These are phyloP conservation scores for Phytopythium vexans DNA, from an alignment of 352 stramenopile species.

Conservation along the genomic window DNA sequence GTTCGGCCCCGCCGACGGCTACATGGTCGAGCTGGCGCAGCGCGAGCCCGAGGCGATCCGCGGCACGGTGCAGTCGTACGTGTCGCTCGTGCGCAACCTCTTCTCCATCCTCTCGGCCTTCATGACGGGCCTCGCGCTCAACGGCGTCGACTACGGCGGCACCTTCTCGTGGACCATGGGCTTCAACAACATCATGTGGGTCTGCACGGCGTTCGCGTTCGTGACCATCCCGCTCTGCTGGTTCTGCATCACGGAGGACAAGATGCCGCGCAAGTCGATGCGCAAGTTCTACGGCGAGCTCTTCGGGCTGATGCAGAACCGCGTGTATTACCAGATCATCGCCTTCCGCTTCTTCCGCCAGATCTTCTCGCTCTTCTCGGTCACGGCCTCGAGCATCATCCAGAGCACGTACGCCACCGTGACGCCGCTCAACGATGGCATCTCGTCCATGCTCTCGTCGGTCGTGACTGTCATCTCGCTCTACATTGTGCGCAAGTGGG, in stretches of 20 bases:
- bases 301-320: constrained; percentile 41
- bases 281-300: constrained; percentile 30
- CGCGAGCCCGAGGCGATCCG: constrained; percentile 39
- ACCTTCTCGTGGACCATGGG: constrained; percentile 49
- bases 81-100: constrained; percentile 28
- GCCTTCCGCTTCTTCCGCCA: constrained; percentile 49
- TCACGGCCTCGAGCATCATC: constrained; percentile 45
- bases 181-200: constrained; percentile 51
- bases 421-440: constrained; percentile 50
- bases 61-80: constrained; percentile 38
- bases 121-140: constrained; percentile 43
- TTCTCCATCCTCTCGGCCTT: constrained; percentile 37
- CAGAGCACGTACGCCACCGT: constrained; percentile 52
- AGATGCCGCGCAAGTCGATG: constrained; percentile 25
- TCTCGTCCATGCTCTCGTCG: constrained; percentile 41
- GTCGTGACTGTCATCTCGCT: constrained; percentile 37
- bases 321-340: constrained; percentile 54
- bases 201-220: constrained; percentile 32
- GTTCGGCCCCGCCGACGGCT: constrained; percentile 62
- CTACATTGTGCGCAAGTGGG: constrained; percentile 37
- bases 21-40: constrained; percentile 55
- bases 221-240: constrained; percentile 36
- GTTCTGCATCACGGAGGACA: constrained; percentile 43
- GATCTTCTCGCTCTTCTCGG: constrained; percentile 42
- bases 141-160: constrained; percentile 43